Percentiles rank a stretch among this genome's conserved stretches.
phyloP scores from a whole-genome alignment of 805 yeast genomes.

The Wickerhamiella hasegawae region DNA sequence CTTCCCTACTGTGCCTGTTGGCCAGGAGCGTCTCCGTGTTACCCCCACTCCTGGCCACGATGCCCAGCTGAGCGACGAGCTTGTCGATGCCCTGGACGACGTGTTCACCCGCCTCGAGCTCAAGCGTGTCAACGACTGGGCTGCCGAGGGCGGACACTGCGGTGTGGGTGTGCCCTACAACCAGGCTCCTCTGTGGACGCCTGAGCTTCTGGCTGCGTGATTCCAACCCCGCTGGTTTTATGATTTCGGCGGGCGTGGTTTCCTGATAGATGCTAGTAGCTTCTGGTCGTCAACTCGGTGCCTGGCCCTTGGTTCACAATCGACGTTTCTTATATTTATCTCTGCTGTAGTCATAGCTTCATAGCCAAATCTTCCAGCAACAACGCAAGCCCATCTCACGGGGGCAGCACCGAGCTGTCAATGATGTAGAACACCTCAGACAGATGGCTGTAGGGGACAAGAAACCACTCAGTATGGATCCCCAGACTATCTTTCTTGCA shows the following conservation, averaged over 20 bases:
- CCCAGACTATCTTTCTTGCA: conserved; percentile 8
- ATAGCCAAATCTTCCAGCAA: no score
- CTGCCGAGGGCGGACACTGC: conserved; percentile 67
- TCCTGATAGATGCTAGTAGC: no score
- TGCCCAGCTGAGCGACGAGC: conserved; percentile 53
- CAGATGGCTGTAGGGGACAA: conserved; percentile 7
- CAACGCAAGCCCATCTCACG: no score
- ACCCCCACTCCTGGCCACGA: conserved; percentile 99
- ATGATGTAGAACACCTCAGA: conserved; percentile 3
- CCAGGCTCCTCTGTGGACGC: conserved; percentile 74
- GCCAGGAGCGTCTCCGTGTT: conserved; percentile 88
- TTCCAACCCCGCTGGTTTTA: no score
- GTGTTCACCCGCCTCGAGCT: conserved; percentile 63
- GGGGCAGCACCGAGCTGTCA: conserved; percentile 4
- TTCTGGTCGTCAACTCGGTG: no score
- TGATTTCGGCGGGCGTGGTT: no score
- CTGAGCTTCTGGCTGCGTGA: conserved; percentile 26
- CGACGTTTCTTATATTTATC: no score
- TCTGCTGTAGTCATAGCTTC: no score
- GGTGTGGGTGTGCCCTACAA: conserved; percentile 53
- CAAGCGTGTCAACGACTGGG: conserved; percentile 68
- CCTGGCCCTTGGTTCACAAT: no score
- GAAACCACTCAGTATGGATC: conserved; percentile 19
- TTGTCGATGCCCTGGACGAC: conserved; percentile 63
- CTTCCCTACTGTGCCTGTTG: conserved; percentile 94